Evolutionary conservation across 2,329 filamentous ascomycete genomes (phyloP).

Genomic region (Ceratocystis variospora): DNA sequence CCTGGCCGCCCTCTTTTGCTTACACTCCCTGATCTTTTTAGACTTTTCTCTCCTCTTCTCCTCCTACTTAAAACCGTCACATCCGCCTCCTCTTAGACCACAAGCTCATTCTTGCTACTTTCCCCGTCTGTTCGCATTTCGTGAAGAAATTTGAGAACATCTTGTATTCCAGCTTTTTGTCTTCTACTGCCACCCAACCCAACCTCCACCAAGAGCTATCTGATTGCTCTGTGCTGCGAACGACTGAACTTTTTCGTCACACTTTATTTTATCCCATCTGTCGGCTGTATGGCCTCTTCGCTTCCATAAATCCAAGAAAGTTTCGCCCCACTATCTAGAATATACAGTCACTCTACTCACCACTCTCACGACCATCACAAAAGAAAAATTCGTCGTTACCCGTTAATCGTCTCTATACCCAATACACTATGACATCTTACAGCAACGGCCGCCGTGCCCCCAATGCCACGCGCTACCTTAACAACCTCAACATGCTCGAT

Average conservation of each 20-base stretch:
- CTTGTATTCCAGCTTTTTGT: background rate
- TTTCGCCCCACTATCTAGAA: background rate
- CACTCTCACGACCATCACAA: background rate
- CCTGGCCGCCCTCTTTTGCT: background rate
- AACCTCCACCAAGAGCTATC: background rate
- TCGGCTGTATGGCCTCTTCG: background rate
- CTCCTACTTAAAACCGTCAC: conserved; percentile 2
- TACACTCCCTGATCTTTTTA: background rate
- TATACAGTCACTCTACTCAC: background rate
- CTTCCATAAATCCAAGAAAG: background rate
- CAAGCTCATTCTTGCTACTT: background rate
- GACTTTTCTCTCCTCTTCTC: background rate
- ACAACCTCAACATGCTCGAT: conserved; percentile 65
- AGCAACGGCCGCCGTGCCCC: conserved; percentile 61
- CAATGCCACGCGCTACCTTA: conserved; percentile 82
- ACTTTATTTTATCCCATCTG: background rate
- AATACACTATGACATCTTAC: conserved; percentile 43
- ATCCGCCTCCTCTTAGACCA: background rate
- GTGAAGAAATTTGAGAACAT: background rate
- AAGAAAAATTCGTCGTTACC: background rate
- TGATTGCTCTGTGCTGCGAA: too few species aligned
- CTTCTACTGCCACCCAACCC: background rate
- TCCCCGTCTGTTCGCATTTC: background rate
- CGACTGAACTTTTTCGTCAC: too few species aligned
- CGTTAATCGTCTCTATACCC: background rate